Percentiles rank a stretch among this genome's conserved stretches.
These are phyloP conservation scores for Polysphondylium violaceum DNA, from an alignment of 78 protist species.

Conservation along the genomic window DNA sequence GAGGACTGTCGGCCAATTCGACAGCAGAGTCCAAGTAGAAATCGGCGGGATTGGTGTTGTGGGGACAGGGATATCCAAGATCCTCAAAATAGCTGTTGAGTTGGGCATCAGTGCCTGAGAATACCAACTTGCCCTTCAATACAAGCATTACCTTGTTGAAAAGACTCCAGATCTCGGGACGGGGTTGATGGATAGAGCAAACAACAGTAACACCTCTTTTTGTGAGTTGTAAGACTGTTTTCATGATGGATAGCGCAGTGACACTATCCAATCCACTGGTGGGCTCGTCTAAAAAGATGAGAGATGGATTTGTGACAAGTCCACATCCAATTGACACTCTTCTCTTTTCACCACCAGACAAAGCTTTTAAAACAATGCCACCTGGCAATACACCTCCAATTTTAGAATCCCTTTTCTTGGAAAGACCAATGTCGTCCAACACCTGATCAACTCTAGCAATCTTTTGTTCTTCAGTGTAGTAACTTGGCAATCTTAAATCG, in stretches of 20 bases:
- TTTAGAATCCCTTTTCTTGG: conserved; percentile 18
- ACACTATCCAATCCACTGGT: conserved; percentile 60
- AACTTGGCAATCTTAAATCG: conserved; percentile 18
- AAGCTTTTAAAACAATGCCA: conserved; percentile 46
- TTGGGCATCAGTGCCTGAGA: conserved; percentile 24
- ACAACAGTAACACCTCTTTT: conserved; percentile 40
- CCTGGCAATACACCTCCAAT: conserved; percentile 75
- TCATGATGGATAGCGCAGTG: conserved; percentile 40
- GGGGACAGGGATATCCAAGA: conserved; percentile 29
- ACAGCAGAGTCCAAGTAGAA: conserved; percentile 48
- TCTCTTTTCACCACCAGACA: conserved; percentile 85
- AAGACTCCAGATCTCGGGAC: conserved; percentile 31
- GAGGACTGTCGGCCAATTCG: conserved; percentile 6
- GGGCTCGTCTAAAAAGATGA: conserved; percentile 83
- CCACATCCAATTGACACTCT: conserved; percentile 85
- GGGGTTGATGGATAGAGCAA: conserved; percentile 64
- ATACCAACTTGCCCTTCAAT: conserved; percentile 43
- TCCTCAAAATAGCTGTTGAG: background rate
- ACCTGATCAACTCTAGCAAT: conserved; percentile 19
- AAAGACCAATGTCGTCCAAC: conserved; percentile 50
- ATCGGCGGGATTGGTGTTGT: conserved; percentile 61
- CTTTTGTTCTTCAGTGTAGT: conserved; percentile 26
- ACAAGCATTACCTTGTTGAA: conserved; percentile 48
- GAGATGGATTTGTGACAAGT: conserved; percentile 72
- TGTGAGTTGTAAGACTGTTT: conserved; percentile 21